phyloP scores from a whole-genome alignment of 2,329 filamentous ascomycete genomes.

The Fusarium illudens region DNA sequence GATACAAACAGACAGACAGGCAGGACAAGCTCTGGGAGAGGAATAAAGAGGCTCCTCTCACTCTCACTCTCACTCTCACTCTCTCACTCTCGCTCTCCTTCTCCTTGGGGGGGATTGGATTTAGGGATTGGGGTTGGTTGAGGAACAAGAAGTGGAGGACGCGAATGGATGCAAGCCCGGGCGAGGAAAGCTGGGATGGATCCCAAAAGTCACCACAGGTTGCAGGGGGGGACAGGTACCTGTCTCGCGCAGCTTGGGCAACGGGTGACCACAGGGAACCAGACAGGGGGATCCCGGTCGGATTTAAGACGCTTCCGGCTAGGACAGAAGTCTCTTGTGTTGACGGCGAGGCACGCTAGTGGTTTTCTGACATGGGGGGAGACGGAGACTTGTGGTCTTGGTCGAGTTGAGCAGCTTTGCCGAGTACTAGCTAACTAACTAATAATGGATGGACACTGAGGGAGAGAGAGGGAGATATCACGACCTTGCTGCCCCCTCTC shows the following conservation, averaged over 20 bases:
- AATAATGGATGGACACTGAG: neutral
- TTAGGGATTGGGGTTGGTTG: slow-evolving; percentile 5
- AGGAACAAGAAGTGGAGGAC: slow-evolving; percentile 28
- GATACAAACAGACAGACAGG: neutral
- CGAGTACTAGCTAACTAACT: no score
- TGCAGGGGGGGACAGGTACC: neutral
- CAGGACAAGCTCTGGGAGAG: neutral
- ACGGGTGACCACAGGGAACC: slow-evolving; percentile 10
- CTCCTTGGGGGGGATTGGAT: neutral
- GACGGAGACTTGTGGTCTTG: neutral
- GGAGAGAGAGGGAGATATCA: neutral
- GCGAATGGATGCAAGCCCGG: slow-evolving; percentile 8
- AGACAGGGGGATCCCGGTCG: slow-evolving; percentile 29
- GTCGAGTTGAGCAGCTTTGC: neutral
- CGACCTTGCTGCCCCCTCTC: neutral
- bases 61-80: neutral
- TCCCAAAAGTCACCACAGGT: neutral
- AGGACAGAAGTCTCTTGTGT: slow-evolving; percentile 21
- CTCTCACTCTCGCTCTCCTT: neutral
- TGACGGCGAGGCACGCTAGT: slow-evolving; percentile 30
- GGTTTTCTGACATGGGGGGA: slow-evolving; percentile 21
- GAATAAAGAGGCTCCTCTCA: slow-evolving; percentile 1
- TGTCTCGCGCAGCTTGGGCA: slow-evolving; percentile 3
- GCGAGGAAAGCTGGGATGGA: neutral
- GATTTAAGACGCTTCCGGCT: slow-evolving; percentile 36